Evolutionary conservation across 495 filamentous ascomycete genomes (phyloP), one percentile per base, ranked within the genome.

Genomic region (Cercophora samala): DNA sequence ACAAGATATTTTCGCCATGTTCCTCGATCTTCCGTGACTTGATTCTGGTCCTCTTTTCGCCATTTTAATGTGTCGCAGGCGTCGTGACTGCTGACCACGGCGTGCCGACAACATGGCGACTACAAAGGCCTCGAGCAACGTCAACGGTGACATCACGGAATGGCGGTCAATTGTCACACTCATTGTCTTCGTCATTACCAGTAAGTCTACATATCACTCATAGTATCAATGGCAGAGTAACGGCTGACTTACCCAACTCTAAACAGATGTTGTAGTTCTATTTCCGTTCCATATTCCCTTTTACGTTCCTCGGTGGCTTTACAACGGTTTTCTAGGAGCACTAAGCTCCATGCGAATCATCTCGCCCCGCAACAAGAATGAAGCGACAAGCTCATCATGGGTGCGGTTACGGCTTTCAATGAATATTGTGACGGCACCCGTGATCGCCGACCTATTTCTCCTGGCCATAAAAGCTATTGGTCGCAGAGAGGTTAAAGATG

Each of bases 141-240:
- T 5, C 37, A 46, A 46, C 37, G 5, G 15, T 46, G 8, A 78
- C 68, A 88, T 90, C 69, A 83, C 73, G 58, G 69, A 80, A 13
- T 89, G 86, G 87, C 77, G 81, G 64, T 89, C 87, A 32, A 89
- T 89, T 58, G 74, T 89, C 54, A 89, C 87, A 4, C 79, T 90
- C 23, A 75, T 90, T 37, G 79, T 88, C 19, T 90, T 90, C 72
- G 78, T 89, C 46, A 19, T 87, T 55, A 86, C 87, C 5, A 89
- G 86, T 89, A 74, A 81, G 87, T 62, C 17, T 19, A 26, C 2
- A n/a, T 25, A 46, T 9, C 21, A 1, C 9, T 65, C 51, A 46
- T 21, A 17, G 6, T 42, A 21, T 62, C 21, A n/a, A 19, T 24
- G 23, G 23, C 6, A 9, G 26, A 29, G 13, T 25, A 60, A 37